Conservation (phyloP, 495 filamentous ascomycete genomes). For the Xanthoparmelia taractica region DNA sequence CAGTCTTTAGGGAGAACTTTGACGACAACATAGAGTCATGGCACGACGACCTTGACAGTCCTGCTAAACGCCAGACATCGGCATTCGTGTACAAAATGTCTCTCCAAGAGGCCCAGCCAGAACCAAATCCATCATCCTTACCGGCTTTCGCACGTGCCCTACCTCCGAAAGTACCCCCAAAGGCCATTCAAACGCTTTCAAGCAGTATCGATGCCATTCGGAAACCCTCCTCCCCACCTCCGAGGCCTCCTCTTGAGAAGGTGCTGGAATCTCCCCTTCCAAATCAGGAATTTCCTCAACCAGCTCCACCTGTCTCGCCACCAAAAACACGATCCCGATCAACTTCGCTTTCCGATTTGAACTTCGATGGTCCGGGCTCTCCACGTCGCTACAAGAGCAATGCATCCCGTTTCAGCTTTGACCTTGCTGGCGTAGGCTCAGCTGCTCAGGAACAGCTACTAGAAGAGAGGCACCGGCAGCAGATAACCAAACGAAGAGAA, state of each 20-base stretch:
- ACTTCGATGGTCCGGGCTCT: conserved; percentile 36
- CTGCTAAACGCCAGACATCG: conserved; percentile 40
- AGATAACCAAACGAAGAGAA: conserved; percentile 50
- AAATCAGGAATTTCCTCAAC: conserved; percentile 32
- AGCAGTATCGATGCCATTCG: conserved; percentile 10
- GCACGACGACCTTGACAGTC: conserved; percentile 38
- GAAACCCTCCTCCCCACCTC: conserved; percentile 12
- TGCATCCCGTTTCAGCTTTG: conserved; percentile 85
- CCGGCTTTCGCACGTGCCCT: conserved; percentile 47
- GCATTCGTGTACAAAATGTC: conserved; percentile 36
- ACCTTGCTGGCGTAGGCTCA: conserved; percentile 70
- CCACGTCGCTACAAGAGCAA: conserved; percentile 79
- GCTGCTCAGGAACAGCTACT: conserved; percentile 72
- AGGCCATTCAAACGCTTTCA: conserved; percentile 5
- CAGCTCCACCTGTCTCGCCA: conserved; percentile 33
- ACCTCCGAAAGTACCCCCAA: conserved; percentile 30
- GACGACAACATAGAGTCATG: conserved; percentile 49
- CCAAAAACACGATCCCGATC: conserved; percentile 38
- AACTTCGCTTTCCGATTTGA: conserved; percentile 41
- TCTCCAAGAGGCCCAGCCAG: conserved; percentile 32
- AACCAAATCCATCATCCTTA: conserved; percentile 34
- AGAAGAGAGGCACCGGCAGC: conserved; percentile 70
- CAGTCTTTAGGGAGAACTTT: conserved; percentile 62
- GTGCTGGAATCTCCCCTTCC: conserved; percentile 32
- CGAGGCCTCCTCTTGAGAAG: conserved; percentile 31